A percentile compares a stretch with the other conserved stretches of the same genome.
phyloP scores from a whole-genome alignment of 2,329 filamentous ascomycete genomes.

The Cladosporium sp. region DNA sequence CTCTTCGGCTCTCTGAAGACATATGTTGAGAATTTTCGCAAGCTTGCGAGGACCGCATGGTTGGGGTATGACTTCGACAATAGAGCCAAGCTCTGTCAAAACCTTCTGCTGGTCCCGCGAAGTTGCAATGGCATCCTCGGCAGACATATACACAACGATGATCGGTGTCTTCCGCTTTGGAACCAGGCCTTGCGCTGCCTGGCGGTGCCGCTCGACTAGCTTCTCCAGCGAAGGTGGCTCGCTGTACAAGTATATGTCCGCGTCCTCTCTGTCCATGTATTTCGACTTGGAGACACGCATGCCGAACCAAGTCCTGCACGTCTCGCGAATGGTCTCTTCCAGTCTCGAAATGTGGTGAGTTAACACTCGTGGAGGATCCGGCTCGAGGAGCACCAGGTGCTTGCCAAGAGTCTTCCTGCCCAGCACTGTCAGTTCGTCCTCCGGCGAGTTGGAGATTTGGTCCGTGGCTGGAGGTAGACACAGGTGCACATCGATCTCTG shows the following conservation, averaged over 20 bases:
- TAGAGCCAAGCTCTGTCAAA: slow-evolving; percentile 23
- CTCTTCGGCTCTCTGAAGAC: slow-evolving; percentile 29
- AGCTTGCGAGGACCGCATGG: slow-evolving; percentile 44
- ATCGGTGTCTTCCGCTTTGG: slow-evolving; percentile 27
- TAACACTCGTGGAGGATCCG: slow-evolving; percentile 5
- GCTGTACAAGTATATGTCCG: slow-evolving; percentile 28
- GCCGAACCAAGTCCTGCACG: slow-evolving; percentile 27
- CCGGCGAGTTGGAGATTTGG: slow-evolving; percentile 8
- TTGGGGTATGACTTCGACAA: slow-evolving; percentile 40
- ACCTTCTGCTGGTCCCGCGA: slow-evolving; percentile 23
- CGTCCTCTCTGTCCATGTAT: slow-evolving; percentile 22
- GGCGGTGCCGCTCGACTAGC: slow-evolving; percentile 22
- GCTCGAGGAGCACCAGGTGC: slow-evolving; percentile 27
- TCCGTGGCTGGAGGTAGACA: slow-evolving; percentile 21
- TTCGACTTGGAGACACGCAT: slow-evolving; percentile 24
- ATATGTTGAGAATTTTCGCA: slow-evolving; percentile 37
- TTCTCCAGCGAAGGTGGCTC: slow-evolving; percentile 28
- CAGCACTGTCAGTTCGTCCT: slow-evolving; percentile 21
- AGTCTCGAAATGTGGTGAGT: slow-evolving; percentile 24
- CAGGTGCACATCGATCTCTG: slow-evolving; percentile 28
- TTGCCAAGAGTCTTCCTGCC: slow-evolving; percentile 22
- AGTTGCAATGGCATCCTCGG: slow-evolving; percentile 32
- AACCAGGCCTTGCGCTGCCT: not conserved
- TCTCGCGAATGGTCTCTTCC: slow-evolving; percentile 25
- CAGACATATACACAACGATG: slow-evolving; percentile 40